Evolutionary conservation across 352 stramenopile species (phyloP), one percentile per base, ranked within the genome.

Genomic region (Discostella stelligera): DNA sequence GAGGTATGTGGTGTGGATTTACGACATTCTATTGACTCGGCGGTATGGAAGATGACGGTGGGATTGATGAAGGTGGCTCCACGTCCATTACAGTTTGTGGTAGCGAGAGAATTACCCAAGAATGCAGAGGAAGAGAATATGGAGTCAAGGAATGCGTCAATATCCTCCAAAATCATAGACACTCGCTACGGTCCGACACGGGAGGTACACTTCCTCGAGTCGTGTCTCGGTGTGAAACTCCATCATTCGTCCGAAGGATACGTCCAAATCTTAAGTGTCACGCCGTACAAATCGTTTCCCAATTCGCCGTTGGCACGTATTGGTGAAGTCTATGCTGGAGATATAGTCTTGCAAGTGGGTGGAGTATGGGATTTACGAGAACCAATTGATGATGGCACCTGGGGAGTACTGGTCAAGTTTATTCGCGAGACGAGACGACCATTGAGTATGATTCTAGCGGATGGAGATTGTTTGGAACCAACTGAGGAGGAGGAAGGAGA

Each of bases 31-130:
- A 89, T 93, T 49, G 89, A 88, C 13, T 84, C 83, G 25, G 77
- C 86, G 21, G 86, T 89, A 52, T 93, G 87, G 87, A 86, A 87
- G 46, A 74, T 91, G 55, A 90, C 81, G 20, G 79, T 87, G 14
- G 87, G 83, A 25, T 77, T 93, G 37, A 86, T 93, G 37, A 89
- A 90, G 50, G 86, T 91, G 77, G 77, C 80, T 49, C 81, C 84
- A 23, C 56, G 87, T 64, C 87, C 87, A n/a, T 83, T 93, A 37
- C 62, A 62, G 18, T 63, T 93, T 3, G 48, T 89, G 2, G 75
- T 91, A 8, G 85, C 85, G 11, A 54, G 64, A 39, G 87, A 91
- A 70, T 50, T 66, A 23, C 4, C 20, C 18, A 21, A 14, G 37
- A 14, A 44, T 44, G 11, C 4, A 13, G 7, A 11, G 37, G 37